Percentiles rank a stretch among this genome's conserved stretches.
phyloP scores from a whole-genome alignment of 805 yeast genomes.

The Myxozyma neglecta region DNA sequence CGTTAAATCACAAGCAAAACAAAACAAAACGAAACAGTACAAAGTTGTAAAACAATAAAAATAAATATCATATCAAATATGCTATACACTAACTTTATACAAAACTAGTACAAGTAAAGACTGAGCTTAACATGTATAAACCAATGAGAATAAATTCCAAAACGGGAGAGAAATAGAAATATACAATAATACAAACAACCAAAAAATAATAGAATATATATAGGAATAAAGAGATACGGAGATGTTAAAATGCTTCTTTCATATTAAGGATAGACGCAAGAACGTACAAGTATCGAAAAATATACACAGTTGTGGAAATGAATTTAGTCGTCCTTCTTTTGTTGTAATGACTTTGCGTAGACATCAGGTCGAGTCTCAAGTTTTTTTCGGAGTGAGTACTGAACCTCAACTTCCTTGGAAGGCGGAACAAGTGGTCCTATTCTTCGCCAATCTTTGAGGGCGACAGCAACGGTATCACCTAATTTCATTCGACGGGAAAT shows the following conservation, averaged over 20 bases:
- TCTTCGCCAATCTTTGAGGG: conserved; percentile 32
- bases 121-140: no score
- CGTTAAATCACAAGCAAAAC: no score
- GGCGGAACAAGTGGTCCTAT: conserved; percentile 28
- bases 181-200: neutral
- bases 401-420: conserved; percentile 18
- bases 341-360: conserved; percentile 1
- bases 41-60: neutral
- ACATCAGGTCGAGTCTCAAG: conserved; percentile 26
- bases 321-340: conserved; percentile 9
- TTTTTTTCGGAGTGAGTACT: conserved; percentile 26
- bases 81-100: neutral
- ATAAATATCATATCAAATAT: neutral
- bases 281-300: neutral
- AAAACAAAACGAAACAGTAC: neutral
- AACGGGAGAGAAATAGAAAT: neutral
- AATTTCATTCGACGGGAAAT: conserved; percentile 31
- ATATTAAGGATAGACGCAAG: neutral
- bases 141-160: neutral
- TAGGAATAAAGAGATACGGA: neutral
- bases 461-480: conserved; percentile 31
- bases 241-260: neutral
- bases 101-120: no score
- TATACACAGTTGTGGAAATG: neutral
- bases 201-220: neutral